Base-by-base conservation (phyloP, 352 stramenopile species). In the Globisporangium nunn region DNA sequence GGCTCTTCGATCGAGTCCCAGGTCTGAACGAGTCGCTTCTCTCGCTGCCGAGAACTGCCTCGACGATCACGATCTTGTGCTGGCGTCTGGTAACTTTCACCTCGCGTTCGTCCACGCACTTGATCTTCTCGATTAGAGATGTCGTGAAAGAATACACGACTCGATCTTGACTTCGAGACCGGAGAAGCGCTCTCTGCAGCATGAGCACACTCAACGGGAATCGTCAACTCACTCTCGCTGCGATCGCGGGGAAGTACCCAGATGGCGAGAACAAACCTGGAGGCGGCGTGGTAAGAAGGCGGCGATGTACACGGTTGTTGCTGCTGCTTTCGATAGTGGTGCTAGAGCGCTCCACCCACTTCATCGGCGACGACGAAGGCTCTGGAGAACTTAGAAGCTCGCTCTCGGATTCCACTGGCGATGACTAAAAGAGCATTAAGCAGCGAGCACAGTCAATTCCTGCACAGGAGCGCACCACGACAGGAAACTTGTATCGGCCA, bases 1-100 rank as follows among this genome's bases (percentile, higher is more conserved):
- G n/a, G 15, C n/a, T 60, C 18, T 14, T n/a, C n/a, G 30, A 11
- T 33, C 18, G 54, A 45, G 18, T 52, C 30, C 44, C 50, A 53
- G 17, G 44, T 63, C 33, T 53, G 50, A 10, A 63, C 33, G n/a
- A 58, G 41, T 30, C 52, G 6, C n/a, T 53, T 52, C 6, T 51
- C 23, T 4, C 53, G 58, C n/a, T 55, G 12, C 28, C n/a, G 4
- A 15, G 43, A 15, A 10, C 5, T 56, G 18, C 4, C 44, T 30
- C 15, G 37, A 30, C 37, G 15, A 5, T n/a, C 1, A 7, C 11
- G 39, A 56, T 8, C n/a, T 14, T 47, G 45, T 5, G 31, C 7
- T 51, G 39, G 23, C 15, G 48, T 41, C 40, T 28, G 40, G n/a
- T 43, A 10, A 43, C 12, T 17, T 6, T 12, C 14, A 23, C 11